Base-by-base conservation (phyloP, 306 rosid species). In the Cucurbita pepo region DNA sequence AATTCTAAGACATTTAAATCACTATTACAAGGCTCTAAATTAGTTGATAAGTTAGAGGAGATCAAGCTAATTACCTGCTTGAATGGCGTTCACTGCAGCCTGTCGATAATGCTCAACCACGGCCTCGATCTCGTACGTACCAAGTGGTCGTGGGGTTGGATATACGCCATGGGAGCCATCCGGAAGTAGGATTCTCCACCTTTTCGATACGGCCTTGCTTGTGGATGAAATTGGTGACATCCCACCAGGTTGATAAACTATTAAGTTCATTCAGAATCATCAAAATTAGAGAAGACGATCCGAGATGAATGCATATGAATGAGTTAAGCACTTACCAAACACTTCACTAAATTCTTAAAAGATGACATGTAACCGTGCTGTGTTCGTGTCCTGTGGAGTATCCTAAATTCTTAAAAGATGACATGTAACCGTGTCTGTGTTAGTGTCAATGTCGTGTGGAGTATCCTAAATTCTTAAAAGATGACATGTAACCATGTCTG, bases 161-260 rank as follows among this genome's bases (percentile, higher is more conserved):
- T 93, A 90, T 8, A 30, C 41, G 30, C 88, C 96, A 64, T 82
- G 83, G 38, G 97, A 94, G 25, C 94, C 97, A 83, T 90, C 89
- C 1, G 97, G 96, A 79, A 83, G 75, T 14, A 87, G 85, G 76
- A 87, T 66, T 83, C 84, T 86, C 97, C 97, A 94, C 71, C 94
- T 83, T 25, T 64, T 74, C 0, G 95, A 89, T 37, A 94, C 62
- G 37, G 96, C 85, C 45, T 78, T 85, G 78, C 22, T 71, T 1
- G 97, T 89, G 47, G 98, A 89, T 1, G 98, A 94, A 69, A 94
- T 83, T 0, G 98, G 97, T 6, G 88, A 58, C 6, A 77, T 84
- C 54, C 87, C 95, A 56, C 87, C 80, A 18, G 90, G 92, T 82
- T 90, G 98, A 83, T 85, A 85, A 77, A 85, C 98, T 94, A 80